These are phyloP conservation scores for Rickenella mellea DNA, from an alignment of 768 basidiomycete species.

Conservation along the genomic window DNA sequence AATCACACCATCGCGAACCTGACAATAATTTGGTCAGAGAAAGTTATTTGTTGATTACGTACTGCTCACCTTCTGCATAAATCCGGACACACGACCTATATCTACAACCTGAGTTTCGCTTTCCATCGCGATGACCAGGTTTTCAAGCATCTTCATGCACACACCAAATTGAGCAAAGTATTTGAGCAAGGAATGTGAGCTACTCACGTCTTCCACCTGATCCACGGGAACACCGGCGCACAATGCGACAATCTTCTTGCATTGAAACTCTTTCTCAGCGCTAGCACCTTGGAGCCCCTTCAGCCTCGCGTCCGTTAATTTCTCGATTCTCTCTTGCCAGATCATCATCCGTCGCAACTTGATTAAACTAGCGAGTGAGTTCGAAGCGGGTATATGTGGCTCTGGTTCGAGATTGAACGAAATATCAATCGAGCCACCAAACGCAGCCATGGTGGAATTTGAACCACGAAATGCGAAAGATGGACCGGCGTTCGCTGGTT, in stretches of 20 bases:
- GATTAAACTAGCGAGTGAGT: conserved; percentile 53
- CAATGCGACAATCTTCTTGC: conserved; percentile 82
- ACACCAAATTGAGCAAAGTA: conserved; percentile 6
- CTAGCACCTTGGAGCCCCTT: conserved; percentile 66
- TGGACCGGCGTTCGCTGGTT: conserved; percentile 36
- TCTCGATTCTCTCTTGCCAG: conserved; percentile 79
- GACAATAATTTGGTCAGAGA: background rate
- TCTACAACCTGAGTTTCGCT: conserved; percentile 79
- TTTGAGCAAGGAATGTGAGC: conserved; percentile 3
- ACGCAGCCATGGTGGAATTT: conserved; percentile 55
- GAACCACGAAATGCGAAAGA: conserved; percentile 67
- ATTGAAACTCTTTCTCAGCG: conserved; percentile 85
- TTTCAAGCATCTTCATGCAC: conserved; percentile 62
- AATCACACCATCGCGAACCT: conserved; percentile 59
- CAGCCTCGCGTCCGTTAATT: conserved; percentile 61
- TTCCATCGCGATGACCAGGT: conserved; percentile 78
- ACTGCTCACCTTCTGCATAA: conserved; percentile 73
- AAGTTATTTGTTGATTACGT: background rate
- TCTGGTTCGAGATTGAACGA: conserved; percentile 59
- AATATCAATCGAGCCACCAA: conserved; percentile 57
- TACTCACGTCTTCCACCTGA: conserved; percentile 80
- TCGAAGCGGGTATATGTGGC: conserved; percentile 54
- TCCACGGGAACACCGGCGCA: conserved; percentile 83
- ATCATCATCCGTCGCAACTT: conserved; percentile 64
- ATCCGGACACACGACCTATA: conserved; percentile 77